These are phyloP conservation scores for Fonsecaea multimorphosa DNA, from an alignment of 2,329 filamentous ascomycete species.

Conservation along the genomic window DNA sequence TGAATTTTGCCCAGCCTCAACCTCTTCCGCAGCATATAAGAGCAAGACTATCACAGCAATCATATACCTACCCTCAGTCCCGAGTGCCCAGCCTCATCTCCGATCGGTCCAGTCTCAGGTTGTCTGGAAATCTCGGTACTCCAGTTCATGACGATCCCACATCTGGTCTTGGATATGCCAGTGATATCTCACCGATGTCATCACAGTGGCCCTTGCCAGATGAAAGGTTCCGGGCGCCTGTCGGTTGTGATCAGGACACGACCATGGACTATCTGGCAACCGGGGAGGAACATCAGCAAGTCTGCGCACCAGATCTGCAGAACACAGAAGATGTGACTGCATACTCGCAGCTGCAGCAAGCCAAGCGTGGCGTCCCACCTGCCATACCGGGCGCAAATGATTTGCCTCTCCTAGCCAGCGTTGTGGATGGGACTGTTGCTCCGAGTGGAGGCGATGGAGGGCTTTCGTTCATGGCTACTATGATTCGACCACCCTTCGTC, in stretches of 20 bases:
- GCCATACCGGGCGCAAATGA: neutral
- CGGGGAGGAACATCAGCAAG: neutral
- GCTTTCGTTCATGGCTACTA: too few relatives aligned
- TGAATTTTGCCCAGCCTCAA: neutral
- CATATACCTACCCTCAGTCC: neutral
- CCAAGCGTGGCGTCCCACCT: neutral
- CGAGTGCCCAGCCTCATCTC: slow-evolving; percentile 1
- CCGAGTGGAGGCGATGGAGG: neutral
- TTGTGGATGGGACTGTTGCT: neutral
- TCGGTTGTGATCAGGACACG: neutral
- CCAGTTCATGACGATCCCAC: neutral
- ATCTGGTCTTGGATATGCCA: neutral
- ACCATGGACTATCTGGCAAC: neutral
- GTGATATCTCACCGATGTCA: neutral
- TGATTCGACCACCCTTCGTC: neutral
- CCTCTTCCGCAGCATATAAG: neutral
- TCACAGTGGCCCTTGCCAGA: neutral
- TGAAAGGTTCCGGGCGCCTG: neutral
- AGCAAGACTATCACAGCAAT: neutral
- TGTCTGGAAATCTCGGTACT: neutral
- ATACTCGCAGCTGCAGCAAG: neutral
- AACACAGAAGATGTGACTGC: neutral
- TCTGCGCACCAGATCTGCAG: neutral
- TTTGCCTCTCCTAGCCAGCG: neutral
- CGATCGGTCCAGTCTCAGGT: slow-evolving; percentile 2